Conservation (phyloP, 2,329 filamentous ascomycete species). For the Colletotrichum zoysiae region DNA sequence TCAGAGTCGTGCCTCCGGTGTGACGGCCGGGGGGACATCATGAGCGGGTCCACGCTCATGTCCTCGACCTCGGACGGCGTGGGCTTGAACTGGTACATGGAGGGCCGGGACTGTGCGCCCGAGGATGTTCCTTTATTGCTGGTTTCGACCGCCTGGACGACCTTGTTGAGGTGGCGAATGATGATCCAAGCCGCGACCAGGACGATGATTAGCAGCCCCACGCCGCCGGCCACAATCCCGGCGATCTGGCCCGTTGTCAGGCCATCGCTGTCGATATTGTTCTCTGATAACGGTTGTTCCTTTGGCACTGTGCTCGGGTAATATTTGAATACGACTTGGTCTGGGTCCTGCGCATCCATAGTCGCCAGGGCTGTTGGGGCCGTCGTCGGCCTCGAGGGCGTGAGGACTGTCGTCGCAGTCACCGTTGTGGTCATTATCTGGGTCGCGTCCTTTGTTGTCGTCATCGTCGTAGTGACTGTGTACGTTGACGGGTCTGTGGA, state of each 20-base stretch:
- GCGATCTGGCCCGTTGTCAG: conserved; percentile 60
- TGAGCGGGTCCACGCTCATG: conserved; percentile 57
- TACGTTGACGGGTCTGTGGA: conserved; percentile 59
- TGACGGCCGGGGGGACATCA: conserved; percentile 48
- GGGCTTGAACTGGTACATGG: conserved; percentile 54
- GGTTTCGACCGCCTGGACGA: conserved; percentile 55
- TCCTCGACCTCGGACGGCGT: conserved; percentile 60
- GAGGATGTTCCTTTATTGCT: conserved; percentile 51
- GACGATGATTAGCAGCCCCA: conserved; percentile 62
- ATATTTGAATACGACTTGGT: conserved; percentile 56
- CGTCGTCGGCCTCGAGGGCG: conserved; percentile 50
- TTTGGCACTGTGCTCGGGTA: conserved; percentile 61
- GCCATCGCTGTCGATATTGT: conserved; percentile 47
- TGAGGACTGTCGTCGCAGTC: conserved; percentile 55
- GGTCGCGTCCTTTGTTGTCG: conserved; percentile 58
- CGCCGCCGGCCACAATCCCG: conserved; percentile 66
- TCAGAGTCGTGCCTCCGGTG: conserved; percentile 37
- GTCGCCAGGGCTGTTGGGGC: conserved; percentile 46
- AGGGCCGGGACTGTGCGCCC: conserved; percentile 49
- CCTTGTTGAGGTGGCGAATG: conserved; percentile 62
- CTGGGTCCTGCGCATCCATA: conserved; percentile 44
- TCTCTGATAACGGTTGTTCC: conserved; percentile 48
- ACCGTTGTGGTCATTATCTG: conserved; percentile 55
- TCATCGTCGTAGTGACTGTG: conserved; percentile 58
- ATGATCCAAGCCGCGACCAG: conserved; percentile 62